phyloP scores from a whole-genome alignment of 1,284 basidiomycete species.

The Cutaneotrichosporon daszewskae region DNA sequence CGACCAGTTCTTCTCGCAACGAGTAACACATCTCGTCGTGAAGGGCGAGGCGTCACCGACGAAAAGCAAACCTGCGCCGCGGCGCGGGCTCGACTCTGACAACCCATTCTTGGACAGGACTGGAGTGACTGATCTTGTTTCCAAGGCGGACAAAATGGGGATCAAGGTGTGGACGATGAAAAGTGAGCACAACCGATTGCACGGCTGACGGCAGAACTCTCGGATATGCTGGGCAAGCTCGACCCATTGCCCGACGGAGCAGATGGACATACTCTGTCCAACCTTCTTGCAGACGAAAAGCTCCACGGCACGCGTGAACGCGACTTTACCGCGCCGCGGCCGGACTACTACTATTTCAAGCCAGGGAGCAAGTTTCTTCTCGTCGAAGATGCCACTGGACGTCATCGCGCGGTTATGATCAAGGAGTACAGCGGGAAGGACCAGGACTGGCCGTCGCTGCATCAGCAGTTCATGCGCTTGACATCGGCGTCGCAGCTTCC shows the following conservation, averaged over 20 bases:
- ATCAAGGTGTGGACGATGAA: conserved; percentile 84
- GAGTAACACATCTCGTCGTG: conserved; percentile 75
- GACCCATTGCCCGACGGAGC: conserved; percentile 50
- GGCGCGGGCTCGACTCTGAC: conserved; percentile 18
- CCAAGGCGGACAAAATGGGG: conserved; percentile 68
- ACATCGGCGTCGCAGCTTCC: conserved; percentile 28
- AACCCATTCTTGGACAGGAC: conserved; percentile 45
- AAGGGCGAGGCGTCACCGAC: conserved; percentile 26
- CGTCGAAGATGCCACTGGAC: conserved; percentile 80
- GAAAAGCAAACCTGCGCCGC: conserved; percentile 50
- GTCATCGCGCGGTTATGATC: conserved; percentile 55
- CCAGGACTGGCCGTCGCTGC: conserved; percentile 53
- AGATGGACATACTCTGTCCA: conserved; percentile 44
- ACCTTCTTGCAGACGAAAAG: conserved; percentile 78
- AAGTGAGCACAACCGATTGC: conserved; percentile 54
- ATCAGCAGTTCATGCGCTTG: conserved; percentile 44
- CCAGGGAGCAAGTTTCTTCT: conserved; percentile 74
- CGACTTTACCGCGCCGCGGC: conserved; percentile 77
- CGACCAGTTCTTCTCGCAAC: conserved; percentile 78
- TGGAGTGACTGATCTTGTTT: conserved; percentile 56
- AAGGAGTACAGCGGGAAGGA: conserved; percentile 52
- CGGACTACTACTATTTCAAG: conserved; percentile 84
- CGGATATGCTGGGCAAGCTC: conserved; percentile 38
- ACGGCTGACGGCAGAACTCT: conserved; percentile 22
- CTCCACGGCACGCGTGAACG: conserved; percentile 83